A percentile compares a stretch with the other conserved stretches of the same genome.
phyloP scores from a whole-genome alignment of 177 flowering plant species.

The Vitis hybrid region DNA sequence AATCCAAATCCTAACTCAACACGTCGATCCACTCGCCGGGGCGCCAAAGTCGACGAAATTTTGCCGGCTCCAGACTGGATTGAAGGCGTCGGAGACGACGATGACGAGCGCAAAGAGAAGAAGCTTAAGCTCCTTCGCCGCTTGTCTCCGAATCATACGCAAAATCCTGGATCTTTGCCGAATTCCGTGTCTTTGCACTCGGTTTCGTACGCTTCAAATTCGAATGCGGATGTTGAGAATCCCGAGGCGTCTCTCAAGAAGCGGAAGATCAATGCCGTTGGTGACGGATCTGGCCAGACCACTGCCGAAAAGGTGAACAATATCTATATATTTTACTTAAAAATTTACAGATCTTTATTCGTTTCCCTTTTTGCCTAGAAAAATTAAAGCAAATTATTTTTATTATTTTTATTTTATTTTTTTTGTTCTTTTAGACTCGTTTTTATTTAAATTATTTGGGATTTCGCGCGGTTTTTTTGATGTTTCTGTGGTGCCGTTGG shows the following conservation, averaged over 20 bases:
- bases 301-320: conserved; percentile 24
- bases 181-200: conserved; percentile 20
- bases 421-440: not conserved
- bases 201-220: conserved; percentile 22
- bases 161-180: conserved; percentile 5
- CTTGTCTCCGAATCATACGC: conserved; percentile 17
- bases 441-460: conserved; percentile 2
- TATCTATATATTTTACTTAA: not conserved
- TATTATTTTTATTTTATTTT: not conserved
- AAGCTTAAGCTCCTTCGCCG: conserved; percentile 49
- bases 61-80: conserved; percentile 10
- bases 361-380: not conserved
- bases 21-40: conserved; percentile 48
- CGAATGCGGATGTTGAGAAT: conserved; percentile 18
- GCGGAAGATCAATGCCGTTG: conserved; percentile 35
- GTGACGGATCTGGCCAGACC: conserved; percentile 30
- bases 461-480: conserved; percentile 29
- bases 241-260: conserved; percentile 33
- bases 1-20: conserved; percentile 25
- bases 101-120: conserved; percentile 50
- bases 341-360: conserved; percentile 4
- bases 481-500: conserved; percentile 3
- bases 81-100: conserved; percentile 37
- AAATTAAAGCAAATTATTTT: not conserved
- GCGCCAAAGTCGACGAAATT: conserved; percentile 17